Conservation (phyloP, 2,329 filamentous ascomycete species). For the Cryphonectria radicalis region DNA sequence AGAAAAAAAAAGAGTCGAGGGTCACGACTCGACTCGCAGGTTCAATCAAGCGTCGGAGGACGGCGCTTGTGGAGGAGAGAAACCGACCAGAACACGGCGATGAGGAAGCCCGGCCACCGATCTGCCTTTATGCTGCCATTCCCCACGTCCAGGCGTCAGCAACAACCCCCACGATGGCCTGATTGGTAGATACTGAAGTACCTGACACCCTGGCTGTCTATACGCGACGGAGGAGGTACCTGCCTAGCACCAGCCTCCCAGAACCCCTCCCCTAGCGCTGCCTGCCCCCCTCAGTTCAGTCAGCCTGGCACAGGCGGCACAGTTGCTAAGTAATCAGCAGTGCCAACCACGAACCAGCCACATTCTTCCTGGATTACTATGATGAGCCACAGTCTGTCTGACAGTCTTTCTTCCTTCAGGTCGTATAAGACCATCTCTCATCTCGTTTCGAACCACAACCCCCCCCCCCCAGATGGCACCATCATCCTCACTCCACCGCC, state of each 20-base stretch:
- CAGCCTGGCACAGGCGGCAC: slow-evolving; percentile 1
- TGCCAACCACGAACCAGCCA: background rate
- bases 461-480: slow-evolving; percentile 1
- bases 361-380: background rate
- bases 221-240: background rate
- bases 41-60: slow-evolving; percentile 21
- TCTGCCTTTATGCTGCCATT: slow-evolving; percentile 7
- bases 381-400: slow-evolving; percentile 9
- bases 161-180: background rate
- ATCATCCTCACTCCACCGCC: background rate
- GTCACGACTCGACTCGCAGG: slow-evolving; percentile 1
- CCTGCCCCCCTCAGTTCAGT: background rate
- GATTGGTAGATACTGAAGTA: background rate
- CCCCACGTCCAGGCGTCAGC: background rate
- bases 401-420: background rate
- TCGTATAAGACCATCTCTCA: slow-evolving; percentile 12
- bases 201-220: background rate
- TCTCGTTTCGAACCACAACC: background rate
- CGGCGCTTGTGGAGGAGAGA: slow-evolving; percentile 27
- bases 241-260: background rate
- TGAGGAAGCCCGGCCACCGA: slow-evolving; percentile 23
- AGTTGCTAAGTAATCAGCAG: background rate
- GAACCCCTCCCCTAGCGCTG: background rate
- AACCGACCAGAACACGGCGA: slow-evolving; percentile 22
- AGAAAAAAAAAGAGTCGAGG: background rate